Evolutionary conservation across 768 basidiomycete genomes (phyloP), one percentile per base, ranked within the genome.

Genomic region (Phylloporus sp.): DNA sequence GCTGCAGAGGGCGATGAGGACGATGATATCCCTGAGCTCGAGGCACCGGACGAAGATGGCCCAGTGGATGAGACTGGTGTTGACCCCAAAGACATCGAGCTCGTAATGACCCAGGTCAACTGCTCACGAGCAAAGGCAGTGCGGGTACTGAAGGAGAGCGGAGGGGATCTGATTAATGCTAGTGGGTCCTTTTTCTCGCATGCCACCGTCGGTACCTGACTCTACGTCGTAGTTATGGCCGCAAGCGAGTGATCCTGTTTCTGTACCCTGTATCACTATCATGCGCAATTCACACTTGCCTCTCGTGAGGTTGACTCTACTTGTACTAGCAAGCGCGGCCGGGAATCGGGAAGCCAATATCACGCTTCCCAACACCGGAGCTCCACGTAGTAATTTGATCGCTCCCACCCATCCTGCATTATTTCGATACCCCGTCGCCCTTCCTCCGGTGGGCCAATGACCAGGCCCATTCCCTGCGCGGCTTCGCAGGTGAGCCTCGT

Each of bases 81-180:
- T 51, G 92, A 96, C 56, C 78, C 88, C 38, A 92, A 92, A 68
- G 96, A 99, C 65, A 90, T 96, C 55, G 93, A 95, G 50, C 80
- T 96, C 45, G 90, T 99, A 43, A 91, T 97, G 77, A 74, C 75
- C 27, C 80, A 92, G 74, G 90, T 92, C 54, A 83, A 78, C 62
- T 95, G 91, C 70, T 81, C 90, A 39, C 82, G 92, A 53, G 90
- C 89, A 33, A 96, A 94, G 68, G 96, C 95, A 31, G 87, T 92
- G 34, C 80, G 83, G 48, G 93, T 81, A 53, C 71, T 98, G 66
- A 93, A 90, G 73, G 90, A 92, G 59, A 90, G 82, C 56, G 85
- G 86, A 42, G 93, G 93, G 31, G 94, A 98, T 71, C 67, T 98
- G 67, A 94, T 96, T 75, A 94, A 93, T 69, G 94, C 93, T 50